Conservation (phyloP, 805 yeast species). For the Wickerhamomyces subpelliculosus region DNA sequence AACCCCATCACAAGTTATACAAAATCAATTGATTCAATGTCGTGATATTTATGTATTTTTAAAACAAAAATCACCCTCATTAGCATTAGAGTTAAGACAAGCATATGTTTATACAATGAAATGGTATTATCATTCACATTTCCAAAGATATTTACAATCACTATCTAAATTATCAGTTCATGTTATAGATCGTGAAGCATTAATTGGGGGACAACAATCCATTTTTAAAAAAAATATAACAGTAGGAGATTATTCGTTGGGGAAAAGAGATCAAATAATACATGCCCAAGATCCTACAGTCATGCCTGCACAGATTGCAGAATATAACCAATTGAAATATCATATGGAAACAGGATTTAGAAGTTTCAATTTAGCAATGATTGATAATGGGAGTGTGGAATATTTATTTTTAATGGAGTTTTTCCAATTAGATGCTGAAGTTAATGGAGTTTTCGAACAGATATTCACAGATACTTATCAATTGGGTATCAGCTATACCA, state of each 20-base stretch:
- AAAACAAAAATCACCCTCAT: slow-evolving; percentile 39
- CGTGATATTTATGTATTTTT: slow-evolving; percentile 58
- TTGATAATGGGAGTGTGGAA: slow-evolving; percentile 75
- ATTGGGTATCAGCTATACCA: slow-evolving; percentile 42
- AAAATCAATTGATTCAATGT: slow-evolving; percentile 55
- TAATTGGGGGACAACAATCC: slow-evolving; percentile 38
- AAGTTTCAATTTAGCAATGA: slow-evolving; percentile 63
- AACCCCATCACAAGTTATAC: slow-evolving; percentile 71
- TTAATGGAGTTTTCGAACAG: slow-evolving; percentile 38
- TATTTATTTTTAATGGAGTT: slow-evolving; percentile 67
- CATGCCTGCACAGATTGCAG: slow-evolving; percentile 80
- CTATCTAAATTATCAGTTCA: slow-evolving; percentile 55
- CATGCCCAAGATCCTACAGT: slow-evolving; percentile 52
- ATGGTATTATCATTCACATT: slow-evolving; percentile 85
- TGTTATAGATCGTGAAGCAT: slow-evolving; percentile 46
- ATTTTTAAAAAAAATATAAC: slow-evolving; percentile 17
- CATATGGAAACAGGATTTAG: slow-evolving; percentile 71
- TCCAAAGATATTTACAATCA: slow-evolving; percentile 68
- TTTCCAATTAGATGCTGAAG: slow-evolving; percentile 42
- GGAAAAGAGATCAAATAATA: slow-evolving; percentile 52
- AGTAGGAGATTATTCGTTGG: slow-evolving; percentile 21
- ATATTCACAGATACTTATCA: slow-evolving; percentile 49
- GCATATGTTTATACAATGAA: slow-evolving; percentile 86
- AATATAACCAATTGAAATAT: slow-evolving; percentile 55
- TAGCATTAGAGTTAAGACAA: slow-evolving; percentile 65